A percentile compares a stretch with the other conserved stretches of the same genome.
These are phyloP conservation scores for Pythium apleroticum DNA, from an alignment of 352 stramenopile species.

Conservation along the genomic window DNA sequence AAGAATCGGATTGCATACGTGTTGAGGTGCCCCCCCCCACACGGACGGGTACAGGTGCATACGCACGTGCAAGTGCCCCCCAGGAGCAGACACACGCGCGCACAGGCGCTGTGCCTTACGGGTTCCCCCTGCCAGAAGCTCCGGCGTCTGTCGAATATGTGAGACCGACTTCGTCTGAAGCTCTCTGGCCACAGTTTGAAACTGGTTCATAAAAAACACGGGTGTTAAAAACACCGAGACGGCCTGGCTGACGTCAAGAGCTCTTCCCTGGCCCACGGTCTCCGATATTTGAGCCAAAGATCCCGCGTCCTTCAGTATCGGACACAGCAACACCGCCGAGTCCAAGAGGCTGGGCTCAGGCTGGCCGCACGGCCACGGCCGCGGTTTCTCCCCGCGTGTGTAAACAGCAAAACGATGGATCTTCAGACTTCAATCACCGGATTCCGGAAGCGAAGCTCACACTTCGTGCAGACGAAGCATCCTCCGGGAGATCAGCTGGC, in stretches of 20 bases:
- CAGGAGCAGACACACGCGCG: too few relatives aligned
- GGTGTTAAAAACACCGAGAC: neutral
- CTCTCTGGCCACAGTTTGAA: neutral
- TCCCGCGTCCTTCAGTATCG: too few relatives aligned
- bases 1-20: conserved; percentile 4
- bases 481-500: neutral
- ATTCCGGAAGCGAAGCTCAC: neutral
- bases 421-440: neutral
- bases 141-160: neutral
- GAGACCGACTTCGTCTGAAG: neutral
- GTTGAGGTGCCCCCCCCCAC: neutral
- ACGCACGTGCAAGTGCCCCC: neutral
- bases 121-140: too few relatives aligned
- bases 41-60: neutral
- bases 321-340: too few relatives aligned
- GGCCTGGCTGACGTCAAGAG: neutral
- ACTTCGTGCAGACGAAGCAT: neutral
- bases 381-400: neutral
- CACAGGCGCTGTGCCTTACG: neutral
- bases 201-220: neutral
- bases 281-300: neutral
- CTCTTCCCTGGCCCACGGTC: neutral
- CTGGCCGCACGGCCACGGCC: neutral
- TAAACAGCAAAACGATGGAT: neutral
- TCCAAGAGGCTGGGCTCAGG: too few relatives aligned